Conservation (phyloP, 495 filamentous ascomycete genomes). For the Penicilliopsis zonata region DNA sequence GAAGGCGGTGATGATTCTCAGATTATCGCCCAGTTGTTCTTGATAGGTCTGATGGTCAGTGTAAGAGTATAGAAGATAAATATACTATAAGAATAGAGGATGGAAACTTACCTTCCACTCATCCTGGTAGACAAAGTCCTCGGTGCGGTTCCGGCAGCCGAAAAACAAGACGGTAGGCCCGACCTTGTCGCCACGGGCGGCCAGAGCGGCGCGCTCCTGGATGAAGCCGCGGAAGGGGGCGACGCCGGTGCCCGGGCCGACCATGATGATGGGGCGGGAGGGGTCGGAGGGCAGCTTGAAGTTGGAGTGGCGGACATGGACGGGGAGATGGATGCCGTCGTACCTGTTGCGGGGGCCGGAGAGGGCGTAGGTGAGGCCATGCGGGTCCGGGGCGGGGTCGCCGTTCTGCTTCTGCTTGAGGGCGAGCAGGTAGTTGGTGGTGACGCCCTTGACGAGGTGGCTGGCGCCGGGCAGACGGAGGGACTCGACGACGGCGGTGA, state of each 20-base stretch:
- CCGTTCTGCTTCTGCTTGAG: constrained; percentile 96
- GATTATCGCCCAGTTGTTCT: constrained; percentile 69
- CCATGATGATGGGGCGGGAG: constrained; percentile 84
- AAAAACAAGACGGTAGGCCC: constrained; percentile 90
- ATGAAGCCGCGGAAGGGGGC: constrained; percentile 94
- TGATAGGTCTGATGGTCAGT: constrained; percentile 54
- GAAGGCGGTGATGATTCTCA: constrained; percentile 85
- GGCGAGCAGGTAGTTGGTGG: constrained; percentile 93
- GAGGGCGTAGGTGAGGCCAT: constrained; percentile 82
- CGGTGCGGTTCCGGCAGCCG: constrained; percentile 69
- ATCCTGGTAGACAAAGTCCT: constrained; percentile 87
- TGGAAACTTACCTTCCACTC: constrained; percentile 76
- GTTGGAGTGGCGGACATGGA: constrained; percentile 96
- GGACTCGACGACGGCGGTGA: constrained; percentile 91
- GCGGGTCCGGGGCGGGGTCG: constrained; percentile 71
- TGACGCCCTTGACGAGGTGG: constrained; percentile 83
- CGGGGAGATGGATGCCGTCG: constrained; percentile 88
- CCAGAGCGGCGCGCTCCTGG: constrained; percentile 79
- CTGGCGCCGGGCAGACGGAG: constrained; percentile 61
- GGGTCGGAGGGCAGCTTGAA: constrained; percentile 98
- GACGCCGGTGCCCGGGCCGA: constrained; percentile 94
- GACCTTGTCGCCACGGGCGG: constrained; percentile 68
- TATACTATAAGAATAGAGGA: background rate
- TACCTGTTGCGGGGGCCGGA: constrained; percentile 92
- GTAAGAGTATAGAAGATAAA: constrained; percentile 1